Percentiles rank a stretch among this genome's conserved stretches.
phyloP scores from a whole-genome alignment of 2,329 filamentous ascomycete species.

The Clarireedia homoeocarpa region DNA sequence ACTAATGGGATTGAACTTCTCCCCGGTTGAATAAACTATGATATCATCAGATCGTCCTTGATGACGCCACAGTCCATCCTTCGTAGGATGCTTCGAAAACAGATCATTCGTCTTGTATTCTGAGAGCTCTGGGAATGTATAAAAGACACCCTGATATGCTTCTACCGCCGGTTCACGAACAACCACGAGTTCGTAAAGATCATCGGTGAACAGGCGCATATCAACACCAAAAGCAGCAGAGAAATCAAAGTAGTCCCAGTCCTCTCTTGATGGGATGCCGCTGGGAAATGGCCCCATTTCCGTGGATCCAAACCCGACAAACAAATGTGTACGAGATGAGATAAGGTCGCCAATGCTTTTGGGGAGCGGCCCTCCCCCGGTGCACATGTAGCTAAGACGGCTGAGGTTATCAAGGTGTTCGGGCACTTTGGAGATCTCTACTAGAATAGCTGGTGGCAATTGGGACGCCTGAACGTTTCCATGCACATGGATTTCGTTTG shows the following conservation, averaged over 20 bases:
- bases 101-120: conserved; percentile 33
- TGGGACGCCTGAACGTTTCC: not conserved
- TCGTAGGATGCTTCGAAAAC: conserved; percentile 31
- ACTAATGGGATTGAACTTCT: conserved; percentile 34
- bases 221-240: not conserved
- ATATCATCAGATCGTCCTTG: conserved; percentile 34
- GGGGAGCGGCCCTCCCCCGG: not conserved
- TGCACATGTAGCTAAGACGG: not conserved
- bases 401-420: not conserved
- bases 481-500: not conserved
- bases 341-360: not conserved
- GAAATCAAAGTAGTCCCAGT: conserved; percentile 6
- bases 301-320: not conserved
- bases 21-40: conserved; percentile 35
- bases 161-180: not conserved
- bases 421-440: not conserved
- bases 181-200: conserved; percentile 25
- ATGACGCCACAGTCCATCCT: conserved; percentile 30
- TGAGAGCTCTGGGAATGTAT: conserved; percentile 29
- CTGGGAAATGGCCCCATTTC: not conserved
- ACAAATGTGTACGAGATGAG: not conserved
- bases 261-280: not conserved
- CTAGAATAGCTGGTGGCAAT: not conserved
- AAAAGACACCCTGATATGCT: conserved; percentile 27
- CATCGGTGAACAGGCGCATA: not conserved